phyloP scores from a whole-genome alignment of 2,329 filamentous ascomycete species.

The Sordariomycetes sp. region DNA sequence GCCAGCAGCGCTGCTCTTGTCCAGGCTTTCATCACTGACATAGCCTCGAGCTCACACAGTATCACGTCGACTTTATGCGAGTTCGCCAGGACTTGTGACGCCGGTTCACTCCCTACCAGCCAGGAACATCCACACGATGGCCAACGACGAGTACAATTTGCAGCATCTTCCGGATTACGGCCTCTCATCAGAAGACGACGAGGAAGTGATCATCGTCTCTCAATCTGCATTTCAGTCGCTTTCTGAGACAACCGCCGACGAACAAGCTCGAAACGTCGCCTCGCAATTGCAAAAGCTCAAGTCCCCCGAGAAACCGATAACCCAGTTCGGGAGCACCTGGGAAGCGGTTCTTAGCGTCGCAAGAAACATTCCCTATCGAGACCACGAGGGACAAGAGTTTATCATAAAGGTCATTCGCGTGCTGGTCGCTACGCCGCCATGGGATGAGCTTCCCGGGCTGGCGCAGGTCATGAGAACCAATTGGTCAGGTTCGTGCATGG shows the following conservation, averaged over 20 bases:
- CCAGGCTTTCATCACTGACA: too few relatives aligned
- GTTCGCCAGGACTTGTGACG: constrained; percentile 1
- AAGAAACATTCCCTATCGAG: constrained; percentile 3
- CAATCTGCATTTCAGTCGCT: constrained; percentile 2
- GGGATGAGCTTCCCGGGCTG: constrained; percentile 2
- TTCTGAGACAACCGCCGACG: constrained; percentile 2
- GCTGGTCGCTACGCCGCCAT: constrained; percentile 1
- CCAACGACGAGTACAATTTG: constrained; percentile 1
- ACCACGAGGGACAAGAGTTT: constrained; percentile 1
- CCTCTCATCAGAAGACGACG: constrained; percentile 1
- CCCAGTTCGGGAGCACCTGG: constrained; percentile 3
- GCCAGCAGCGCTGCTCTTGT: too few relatives aligned
- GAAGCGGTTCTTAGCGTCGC: constrained; percentile 2
- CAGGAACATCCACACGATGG: constrained; percentile 1
- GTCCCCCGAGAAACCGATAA: too few relatives aligned
- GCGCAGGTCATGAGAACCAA: constrained; percentile 3
- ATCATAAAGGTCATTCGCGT: constrained; percentile 3
- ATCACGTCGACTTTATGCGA: too few relatives aligned
- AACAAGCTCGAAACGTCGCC: too few relatives aligned
- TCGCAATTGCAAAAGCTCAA: too few relatives aligned
- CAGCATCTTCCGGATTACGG: neutral
- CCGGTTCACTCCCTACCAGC: neutral
- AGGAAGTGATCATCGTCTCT: constrained; percentile 1
- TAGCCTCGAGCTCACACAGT: too few relatives aligned
- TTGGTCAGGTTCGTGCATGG: constrained; percentile 1